Percentiles rank a stretch among this genome's conserved stretches.
These are phyloP conservation scores for Prunus padus DNA, from an alignment of 306 rosid genomes.

Conservation along the genomic window DNA sequence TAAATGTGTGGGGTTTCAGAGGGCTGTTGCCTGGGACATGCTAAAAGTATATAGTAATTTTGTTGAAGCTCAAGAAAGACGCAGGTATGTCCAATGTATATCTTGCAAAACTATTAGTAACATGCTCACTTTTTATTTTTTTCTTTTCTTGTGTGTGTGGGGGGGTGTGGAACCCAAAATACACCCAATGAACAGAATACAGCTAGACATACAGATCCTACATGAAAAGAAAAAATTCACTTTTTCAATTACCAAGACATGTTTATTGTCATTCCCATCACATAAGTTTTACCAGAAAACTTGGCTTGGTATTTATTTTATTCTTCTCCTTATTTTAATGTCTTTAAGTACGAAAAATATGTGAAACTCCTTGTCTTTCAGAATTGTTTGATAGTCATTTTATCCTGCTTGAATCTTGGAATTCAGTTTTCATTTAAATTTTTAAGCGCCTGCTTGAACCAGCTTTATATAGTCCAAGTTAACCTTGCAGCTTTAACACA, in stretches of 20 bases:
- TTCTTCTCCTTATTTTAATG: neutral
- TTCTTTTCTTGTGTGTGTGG: neutral
- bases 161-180: neutral
- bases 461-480: neutral
- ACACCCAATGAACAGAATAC: constrained; percentile 6
- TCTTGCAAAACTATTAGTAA: neutral
- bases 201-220: neutral
- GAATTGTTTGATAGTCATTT: neutral
- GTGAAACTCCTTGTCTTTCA: neutral
- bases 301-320: neutral
- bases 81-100: constrained; percentile 52
- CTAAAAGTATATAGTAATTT: constrained; percentile 68
- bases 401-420: neutral
- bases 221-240: neutral
- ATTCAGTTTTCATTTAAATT: neutral
- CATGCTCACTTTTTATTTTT: neutral
- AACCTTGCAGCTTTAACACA: neutral
- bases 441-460: neutral
- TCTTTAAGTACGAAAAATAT: neutral
- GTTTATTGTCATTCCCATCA: neutral
- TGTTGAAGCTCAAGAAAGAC: constrained; percentile 83
- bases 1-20: constrained; percentile 46
- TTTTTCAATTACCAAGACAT: neutral
- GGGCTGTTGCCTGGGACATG: constrained; percentile 98
- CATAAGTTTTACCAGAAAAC: neutral